Conservation (phyloP, 352 stramenopile species). For the Globisporangium emineosum region DNA sequence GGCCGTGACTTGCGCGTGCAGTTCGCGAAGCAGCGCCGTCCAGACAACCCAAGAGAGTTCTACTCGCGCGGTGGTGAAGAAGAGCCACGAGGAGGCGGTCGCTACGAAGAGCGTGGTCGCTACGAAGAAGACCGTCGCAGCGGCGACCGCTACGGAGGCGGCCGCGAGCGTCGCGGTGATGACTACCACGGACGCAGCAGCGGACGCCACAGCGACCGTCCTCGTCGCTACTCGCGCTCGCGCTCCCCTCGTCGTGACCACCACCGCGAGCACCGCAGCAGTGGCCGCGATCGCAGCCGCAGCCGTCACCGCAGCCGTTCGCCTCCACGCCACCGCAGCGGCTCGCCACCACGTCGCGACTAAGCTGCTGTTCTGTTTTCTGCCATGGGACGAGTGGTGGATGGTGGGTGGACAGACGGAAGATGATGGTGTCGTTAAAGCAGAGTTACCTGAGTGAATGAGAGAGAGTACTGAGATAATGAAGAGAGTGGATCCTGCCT, state of each 20-base stretch:
- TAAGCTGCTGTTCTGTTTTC: slow-evolving; percentile 26
- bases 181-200: slow-evolving; percentile 14
- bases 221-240: slow-evolving; percentile 28
- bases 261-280: slow-evolving; percentile 14
- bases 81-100: slow-evolving; percentile 18
- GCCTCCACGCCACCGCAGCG: slow-evolving; percentile 36
- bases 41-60: slow-evolving; percentile 74
- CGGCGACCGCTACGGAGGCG: slow-evolving; percentile 27
- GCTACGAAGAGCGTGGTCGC: slow-evolving; percentile 27
- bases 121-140: slow-evolving; percentile 17
- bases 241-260: slow-evolving; percentile 35
- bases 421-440: background rate
- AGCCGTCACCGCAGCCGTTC: slow-evolving; percentile 46
- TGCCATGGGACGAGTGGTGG: background rate
- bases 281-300: slow-evolving; percentile 27
- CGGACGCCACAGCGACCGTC: slow-evolving; percentile 30
- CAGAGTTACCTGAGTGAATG: slow-evolving; percentile 10
- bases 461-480: slow-evolving; percentile 19
- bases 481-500: slow-evolving; percentile 12
- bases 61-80: slow-evolving; percentile 42
- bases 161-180: slow-evolving; percentile 15
- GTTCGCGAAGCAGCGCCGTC: slow-evolving; percentile 73
- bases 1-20: slow-evolving; percentile 70
- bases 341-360: slow-evolving; percentile 47
- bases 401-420: background rate